A percentile compares a stretch with the other conserved stretches of the same genome.
Conservation (phyloP, 73 alveolate species). For the Paramecium tetraurelia region DNA sequence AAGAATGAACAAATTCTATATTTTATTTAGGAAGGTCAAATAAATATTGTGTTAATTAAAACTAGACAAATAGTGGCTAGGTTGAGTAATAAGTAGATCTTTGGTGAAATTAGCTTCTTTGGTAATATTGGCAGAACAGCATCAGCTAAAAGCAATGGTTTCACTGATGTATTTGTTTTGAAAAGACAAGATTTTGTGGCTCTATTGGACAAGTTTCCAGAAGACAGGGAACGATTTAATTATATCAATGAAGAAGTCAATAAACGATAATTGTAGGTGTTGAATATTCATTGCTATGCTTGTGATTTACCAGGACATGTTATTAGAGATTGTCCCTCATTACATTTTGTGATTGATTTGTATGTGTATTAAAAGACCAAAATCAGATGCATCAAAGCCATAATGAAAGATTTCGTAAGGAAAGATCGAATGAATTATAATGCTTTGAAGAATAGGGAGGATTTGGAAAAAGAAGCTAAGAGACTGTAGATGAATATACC, state of each 20-base stretch:
- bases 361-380: background rate
- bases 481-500: background rate
- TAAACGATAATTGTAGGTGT: background rate
- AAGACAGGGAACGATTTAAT: background rate
- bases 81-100: conserved; percentile 5
- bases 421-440: background rate
- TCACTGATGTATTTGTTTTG: conserved; percentile 3
- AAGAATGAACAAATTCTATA: conserved; percentile 69
- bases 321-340: conserved; percentile 24
- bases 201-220: background rate
- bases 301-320: conserved; percentile 51
- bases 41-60: conserved; percentile 58
- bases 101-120: conserved; percentile 74
- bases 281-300: conserved; percentile 26
- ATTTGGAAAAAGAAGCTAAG: background rate
- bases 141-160: conserved; percentile 65
- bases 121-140: conserved; percentile 64
- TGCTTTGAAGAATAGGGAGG: background rate
- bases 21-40: conserved; percentile 81
- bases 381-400: background rate
- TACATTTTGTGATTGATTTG: conserved; percentile 18
- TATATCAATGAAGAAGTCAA: background rate
- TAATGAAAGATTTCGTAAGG: conserved; percentile 2
- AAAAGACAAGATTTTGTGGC: background rate
- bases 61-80: conserved; percentile 41